Conservation (phyloP, 2,329 filamentous ascomycete genomes). For the Penicillium fuscoglaucum region DNA sequence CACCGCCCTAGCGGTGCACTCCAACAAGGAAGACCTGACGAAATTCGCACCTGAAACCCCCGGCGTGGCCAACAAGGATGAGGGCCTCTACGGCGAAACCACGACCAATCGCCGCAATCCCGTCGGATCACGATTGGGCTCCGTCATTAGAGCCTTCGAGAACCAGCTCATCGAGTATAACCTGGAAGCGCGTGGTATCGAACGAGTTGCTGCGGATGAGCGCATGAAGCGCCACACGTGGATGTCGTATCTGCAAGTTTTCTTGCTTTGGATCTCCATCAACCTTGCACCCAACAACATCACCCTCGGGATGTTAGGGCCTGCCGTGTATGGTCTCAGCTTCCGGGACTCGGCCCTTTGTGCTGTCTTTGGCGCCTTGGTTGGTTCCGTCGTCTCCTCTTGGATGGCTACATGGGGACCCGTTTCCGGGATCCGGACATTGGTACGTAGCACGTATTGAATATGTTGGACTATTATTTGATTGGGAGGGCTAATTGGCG, state of each 20-base stretch:
- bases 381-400: constrained; percentile 57
- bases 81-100: constrained; percentile 13
- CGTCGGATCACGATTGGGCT: constrained; percentile 30
- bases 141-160: constrained; percentile 40
- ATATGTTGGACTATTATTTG: not conserved
- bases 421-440: constrained; percentile 60
- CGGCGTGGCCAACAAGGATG: constrained; percentile 19
- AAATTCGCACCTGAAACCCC: constrained; percentile 15
- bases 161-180: constrained; percentile 45
- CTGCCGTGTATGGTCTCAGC: constrained; percentile 58
- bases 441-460: constrained; percentile 43
- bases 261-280: constrained; percentile 62
- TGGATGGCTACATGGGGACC: constrained; percentile 65
- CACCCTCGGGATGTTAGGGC: constrained; percentile 64
- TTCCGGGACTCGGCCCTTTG: constrained; percentile 59
- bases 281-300: constrained; percentile 65
- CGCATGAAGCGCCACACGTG: constrained; percentile 53
- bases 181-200: constrained; percentile 61
- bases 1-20: constrained; percentile 29
- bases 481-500: not conserved
- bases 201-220: constrained; percentile 57
- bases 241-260: constrained; percentile 58
- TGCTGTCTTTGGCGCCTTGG: constrained; percentile 57
- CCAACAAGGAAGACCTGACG: constrained; percentile 25
- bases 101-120: constrained; percentile 19